Percentiles rank a stretch among this genome's conserved stretches.
phyloP scores from a whole-genome alignment of 106 monocot genomes.

The Apostasia ramifera region DNA sequence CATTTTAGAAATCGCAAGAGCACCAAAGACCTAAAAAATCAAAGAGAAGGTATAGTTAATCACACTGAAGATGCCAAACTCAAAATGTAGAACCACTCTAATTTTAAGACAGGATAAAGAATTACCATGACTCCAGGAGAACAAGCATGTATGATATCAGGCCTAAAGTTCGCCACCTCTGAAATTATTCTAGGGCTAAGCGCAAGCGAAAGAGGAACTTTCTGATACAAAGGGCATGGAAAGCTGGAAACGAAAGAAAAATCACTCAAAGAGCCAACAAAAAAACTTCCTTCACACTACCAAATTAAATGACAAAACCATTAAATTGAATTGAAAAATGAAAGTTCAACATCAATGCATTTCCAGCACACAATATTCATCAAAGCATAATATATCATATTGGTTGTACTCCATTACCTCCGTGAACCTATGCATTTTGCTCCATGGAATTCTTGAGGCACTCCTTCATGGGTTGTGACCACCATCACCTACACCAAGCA shows the following conservation, averaged over 20 bases:
- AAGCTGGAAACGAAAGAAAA: slow-evolving; percentile 45
- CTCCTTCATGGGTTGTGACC: slow-evolving; percentile 84
- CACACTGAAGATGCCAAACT: background rate
- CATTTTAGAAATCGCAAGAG: slow-evolving; percentile 82
- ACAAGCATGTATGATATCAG: slow-evolving; percentile 90
- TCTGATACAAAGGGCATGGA: slow-evolving; percentile 86
- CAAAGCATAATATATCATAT: background rate
- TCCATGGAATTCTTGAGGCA: slow-evolving; percentile 87
- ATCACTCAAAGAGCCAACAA: background rate
- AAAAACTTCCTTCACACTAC: too few relatives aligned
- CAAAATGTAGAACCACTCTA: background rate
- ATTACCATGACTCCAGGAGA: slow-evolving; percentile 96
- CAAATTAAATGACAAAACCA: too few relatives aligned
- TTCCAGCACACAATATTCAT: too few relatives aligned
- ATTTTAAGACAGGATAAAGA: background rate
- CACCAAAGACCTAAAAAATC: slow-evolving; percentile 82
- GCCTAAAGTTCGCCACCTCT: slow-evolving; percentile 88
- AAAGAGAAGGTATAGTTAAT: background rate
- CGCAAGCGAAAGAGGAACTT: slow-evolving; percentile 84
- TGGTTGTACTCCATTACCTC: slow-evolving; percentile 36
- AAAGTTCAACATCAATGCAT: too few relatives aligned
- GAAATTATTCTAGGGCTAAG: slow-evolving; percentile 92
- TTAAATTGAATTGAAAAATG: too few relatives aligned
- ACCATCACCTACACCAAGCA: slow-evolving; percentile 59
- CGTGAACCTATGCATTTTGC: slow-evolving; percentile 93